Evolutionary conservation across 192 early-diverging fungal genomes (phyloP).

Genomic region (Coemansia interrupta): DNA sequence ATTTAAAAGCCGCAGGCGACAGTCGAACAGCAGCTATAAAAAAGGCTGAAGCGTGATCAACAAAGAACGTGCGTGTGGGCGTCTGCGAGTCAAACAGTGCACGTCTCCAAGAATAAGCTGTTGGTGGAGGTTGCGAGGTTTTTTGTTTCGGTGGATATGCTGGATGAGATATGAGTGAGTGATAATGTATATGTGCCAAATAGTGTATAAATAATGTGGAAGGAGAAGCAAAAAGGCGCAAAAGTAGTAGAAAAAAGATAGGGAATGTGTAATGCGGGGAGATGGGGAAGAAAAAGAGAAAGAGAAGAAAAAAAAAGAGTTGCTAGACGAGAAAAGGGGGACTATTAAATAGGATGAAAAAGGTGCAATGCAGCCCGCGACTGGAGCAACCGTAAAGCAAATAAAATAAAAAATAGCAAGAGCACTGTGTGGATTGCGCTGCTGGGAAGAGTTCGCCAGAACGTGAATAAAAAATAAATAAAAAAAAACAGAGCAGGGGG

Average conservation of each 20-base stretch:
- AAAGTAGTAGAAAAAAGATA: neutral
- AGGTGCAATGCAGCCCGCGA: neutral
- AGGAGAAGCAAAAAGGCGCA: neutral
- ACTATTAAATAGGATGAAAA: constrained; percentile 2
- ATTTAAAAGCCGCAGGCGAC: no score
- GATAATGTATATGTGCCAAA: neutral
- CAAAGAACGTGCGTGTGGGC: no score
- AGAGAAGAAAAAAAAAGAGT: neutral
- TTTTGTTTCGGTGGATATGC: no score
- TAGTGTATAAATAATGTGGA: neutral
- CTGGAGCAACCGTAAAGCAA: neutral
- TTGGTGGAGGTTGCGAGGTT: no score
- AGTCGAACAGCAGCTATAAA: neutral
- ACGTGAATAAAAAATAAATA: neutral
- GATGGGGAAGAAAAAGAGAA: neutral
- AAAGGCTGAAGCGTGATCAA: neutral
- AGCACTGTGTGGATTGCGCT: constrained; percentile 2
- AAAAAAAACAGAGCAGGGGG: neutral
- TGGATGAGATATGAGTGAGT: neutral
- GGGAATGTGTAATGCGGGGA: neutral
- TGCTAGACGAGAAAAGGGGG: constrained; percentile 5
- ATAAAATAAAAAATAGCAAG: neutral
- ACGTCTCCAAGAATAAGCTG: no score
- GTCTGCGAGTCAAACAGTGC: no score
- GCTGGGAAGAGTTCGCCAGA: constrained; percentile 1